Base-by-base conservation (phyloP, 371 early-diverging fungal genomes). In the Mucor irregularis region DNA sequence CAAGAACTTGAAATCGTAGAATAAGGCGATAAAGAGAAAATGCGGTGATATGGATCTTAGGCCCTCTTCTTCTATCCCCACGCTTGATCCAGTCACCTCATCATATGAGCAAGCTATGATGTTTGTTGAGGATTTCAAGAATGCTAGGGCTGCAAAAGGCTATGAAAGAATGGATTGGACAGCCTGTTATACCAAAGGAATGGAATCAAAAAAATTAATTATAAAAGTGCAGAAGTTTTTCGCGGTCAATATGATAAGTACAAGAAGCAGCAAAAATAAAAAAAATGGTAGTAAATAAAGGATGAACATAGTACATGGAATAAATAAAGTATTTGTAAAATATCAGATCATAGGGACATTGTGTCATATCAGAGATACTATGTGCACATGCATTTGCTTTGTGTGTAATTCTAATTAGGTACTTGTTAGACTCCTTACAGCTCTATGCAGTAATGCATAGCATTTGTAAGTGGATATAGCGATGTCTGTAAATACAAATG, bases 61-160 rank as follows among this genome's bases (percentile, higher is more conserved):
- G 16, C 30, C 61, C 58, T n/a, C n/a, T n/a, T 58, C 58, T 21
- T 51, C 60, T 53, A 58, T 51, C 53, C 24, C 48, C 53, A 59
- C 59, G n/a, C n/a, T n/a, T n/a, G n/a, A n/a, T n/a, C n/a, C 42
- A 19, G 38, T 56, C 56, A 56, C 56, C 49, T n/a, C n/a, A n/a
- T 49, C 25, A 49, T 56, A 56, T 24, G 49, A 56, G 49, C 49
- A 42, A 26, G 26, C 42, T 56, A 48, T 56, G 56, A 19, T 42
- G 49, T 56, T 56, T 39, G 49, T 42, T 31, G 56, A 49, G 26
- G 49, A 48, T 56, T 31, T 48, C 42, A 42, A 31, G 56, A 19
- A 56, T 16, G 49, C 49, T 56, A 56, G 56, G 42, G 49, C 24
- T 40, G 49, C 39, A 56, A 56, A 56, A 24, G 33, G 56, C 42